Percentiles rank a stretch among this genome's conserved stretches.
Evolutionary conservation across 768 basidiomycete species (phyloP).

Genomic region (Melanogaster broomeanus): DNA sequence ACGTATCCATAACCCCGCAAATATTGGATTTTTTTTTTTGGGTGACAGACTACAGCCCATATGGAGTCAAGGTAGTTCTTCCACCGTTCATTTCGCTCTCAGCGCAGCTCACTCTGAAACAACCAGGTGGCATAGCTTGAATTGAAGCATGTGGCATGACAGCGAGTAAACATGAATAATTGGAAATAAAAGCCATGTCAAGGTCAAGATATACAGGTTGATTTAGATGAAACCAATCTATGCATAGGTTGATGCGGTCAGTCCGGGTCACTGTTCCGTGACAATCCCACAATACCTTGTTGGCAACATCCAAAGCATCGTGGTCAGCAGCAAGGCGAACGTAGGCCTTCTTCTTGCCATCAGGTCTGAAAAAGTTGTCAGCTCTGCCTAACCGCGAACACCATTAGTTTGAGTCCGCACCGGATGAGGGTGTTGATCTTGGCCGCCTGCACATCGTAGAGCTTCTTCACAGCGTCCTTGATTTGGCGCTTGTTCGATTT

Average conservation of each 20-base stretch:
- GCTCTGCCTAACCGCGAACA: background rate
- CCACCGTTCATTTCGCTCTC: background rate
- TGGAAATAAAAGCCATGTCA: background rate
- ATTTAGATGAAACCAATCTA: slow-evolving; percentile 93
- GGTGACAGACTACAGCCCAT: no score
- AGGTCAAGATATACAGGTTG: background rate
- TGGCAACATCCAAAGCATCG: slow-evolving; percentile 95
- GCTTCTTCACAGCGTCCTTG: slow-evolving; percentile 99
- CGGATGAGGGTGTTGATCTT: slow-evolving; percentile 99
- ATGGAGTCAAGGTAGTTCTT: background rate
- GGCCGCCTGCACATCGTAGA: slow-evolving; percentile 94
- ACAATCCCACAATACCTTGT: slow-evolving; percentile 65
- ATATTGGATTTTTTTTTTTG: no score
- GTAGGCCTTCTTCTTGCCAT: slow-evolving; percentile 99
- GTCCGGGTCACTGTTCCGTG: background rate
- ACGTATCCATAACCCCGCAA: no score
- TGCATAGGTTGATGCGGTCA: slow-evolving; percentile 1
- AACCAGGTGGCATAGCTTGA: slow-evolving; percentile 2
- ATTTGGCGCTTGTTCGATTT: slow-evolving; percentile 98
- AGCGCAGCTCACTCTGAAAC: background rate
- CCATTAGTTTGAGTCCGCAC: slow-evolving; percentile 43
- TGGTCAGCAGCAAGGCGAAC: slow-evolving; percentile 94
- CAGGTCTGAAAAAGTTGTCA: slow-evolving; percentile 60
- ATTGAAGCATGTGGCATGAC: slow-evolving; percentile 13
- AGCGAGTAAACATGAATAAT: slow-evolving; percentile 4